Base-by-base conservation (phyloP, 768 basidiomycete genomes). In the Suillus fuscotomentosus region DNA sequence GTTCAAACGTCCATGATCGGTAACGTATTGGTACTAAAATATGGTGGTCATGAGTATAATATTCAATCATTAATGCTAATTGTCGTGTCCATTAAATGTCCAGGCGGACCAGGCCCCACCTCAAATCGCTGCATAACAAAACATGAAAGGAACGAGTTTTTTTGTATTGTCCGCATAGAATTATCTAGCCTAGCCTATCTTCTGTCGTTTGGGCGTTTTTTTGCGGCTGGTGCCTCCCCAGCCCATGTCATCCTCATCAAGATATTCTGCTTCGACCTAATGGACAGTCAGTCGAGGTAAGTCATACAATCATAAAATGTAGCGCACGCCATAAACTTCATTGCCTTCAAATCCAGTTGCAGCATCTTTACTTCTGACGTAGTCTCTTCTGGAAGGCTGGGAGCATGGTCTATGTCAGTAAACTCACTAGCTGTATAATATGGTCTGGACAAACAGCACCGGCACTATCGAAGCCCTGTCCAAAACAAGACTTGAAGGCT, bases 161-260 rank as follows among this genome's bases (percentile, higher is more conserved):
- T 17, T 34, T 31, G 9, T 5, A 17, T 31, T 53, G 8, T 31
- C 24, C 17, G 17, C 9, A 20, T 34, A 31, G 27, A 51, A 9
- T 10, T 31, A 2, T 5, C 27, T 34, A 10, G 31, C 31, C 53
- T 54, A 54, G 17, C 34, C 36, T 31, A 34, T 20, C 36, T 15
- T 59, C 13, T 27, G 57, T 17, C 17, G 15, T 62, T 17, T 50
- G 14, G 34, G 22, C 20, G 63, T 24, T 39, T 56, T 72, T 60
- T 60, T 57, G 4, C 42, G 55, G 43, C 63, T 66, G 20, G 61
- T 66, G 11, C 24, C 6, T 17, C 71, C 71, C 72, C 72, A 74
- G 5, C 69, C 71, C 71, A 71, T 74, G 61, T 72, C 65, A 42
- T 74, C 69, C 4, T 73, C 71, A 38, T 72, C 73, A 53, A 73